These are phyloP conservation scores for Mycosphaerella sp. DNA, from an alignment of 2,329 filamentous ascomycete species.

Conservation along the genomic window DNA sequence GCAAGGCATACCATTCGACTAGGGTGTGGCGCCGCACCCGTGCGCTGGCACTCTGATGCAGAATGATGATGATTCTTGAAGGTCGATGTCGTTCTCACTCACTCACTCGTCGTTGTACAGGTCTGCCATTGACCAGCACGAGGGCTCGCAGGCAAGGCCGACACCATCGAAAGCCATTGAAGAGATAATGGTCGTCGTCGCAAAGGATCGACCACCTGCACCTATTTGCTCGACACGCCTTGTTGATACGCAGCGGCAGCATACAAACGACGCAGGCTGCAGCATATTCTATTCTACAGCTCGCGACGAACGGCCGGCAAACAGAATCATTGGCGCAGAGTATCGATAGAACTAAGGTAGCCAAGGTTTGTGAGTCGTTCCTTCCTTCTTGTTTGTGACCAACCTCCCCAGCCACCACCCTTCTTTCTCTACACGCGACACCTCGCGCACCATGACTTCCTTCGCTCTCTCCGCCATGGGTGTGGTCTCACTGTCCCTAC, in stretches of 20 bases:
- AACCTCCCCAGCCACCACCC: background rate
- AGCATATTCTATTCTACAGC: no score
- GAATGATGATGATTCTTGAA: background rate
- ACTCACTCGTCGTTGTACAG: no score
- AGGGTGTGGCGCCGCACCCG: conserved; percentile 2
- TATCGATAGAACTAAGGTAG: background rate
- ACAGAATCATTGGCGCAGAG: background rate
- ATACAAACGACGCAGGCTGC: no score
- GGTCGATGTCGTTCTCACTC: background rate
- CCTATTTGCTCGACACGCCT: no score
- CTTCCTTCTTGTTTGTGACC: background rate
- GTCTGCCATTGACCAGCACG: conserved; percentile 1
- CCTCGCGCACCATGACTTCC: background rate
- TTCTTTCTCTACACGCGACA: background rate
- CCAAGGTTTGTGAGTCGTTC: background rate
- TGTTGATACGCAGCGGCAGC: no score
- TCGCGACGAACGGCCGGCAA: no score
- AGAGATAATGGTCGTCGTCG: background rate
- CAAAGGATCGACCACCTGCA: background rate
- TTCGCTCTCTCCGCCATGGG: conserved; percentile 1
- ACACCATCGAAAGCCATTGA: no score
- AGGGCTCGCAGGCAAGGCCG: conserved; percentile 1
- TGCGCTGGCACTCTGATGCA: conserved; percentile 7
- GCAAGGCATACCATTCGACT: background rate
- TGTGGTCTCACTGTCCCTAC: conserved; percentile 10